Evolutionary conservation across 257 asterid genomes (phyloP), one percentile per base, ranked within the genome.

Genomic region (Capsicum baccatum): DNA sequence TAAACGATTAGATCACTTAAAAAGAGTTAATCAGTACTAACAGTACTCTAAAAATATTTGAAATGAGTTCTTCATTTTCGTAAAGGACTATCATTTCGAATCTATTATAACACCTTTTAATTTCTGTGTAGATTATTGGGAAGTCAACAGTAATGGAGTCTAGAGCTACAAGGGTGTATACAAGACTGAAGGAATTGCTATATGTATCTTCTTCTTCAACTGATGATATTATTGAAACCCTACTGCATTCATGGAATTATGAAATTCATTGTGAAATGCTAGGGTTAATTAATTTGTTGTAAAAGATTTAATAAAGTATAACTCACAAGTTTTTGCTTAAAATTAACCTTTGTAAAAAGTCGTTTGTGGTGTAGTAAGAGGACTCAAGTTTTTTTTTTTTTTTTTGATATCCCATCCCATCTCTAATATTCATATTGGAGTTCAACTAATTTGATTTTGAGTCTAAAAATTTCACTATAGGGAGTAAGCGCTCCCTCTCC

Each of bases 231-330:
- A 83, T 74, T 73, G 93, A 89, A 85, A 84, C 90, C 69, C 67
- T 85, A 37, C 56, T 81, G 6, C 50, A 59, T 52, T 78, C 83
- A 52, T 91, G 90, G 91, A 91, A 91, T 80, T 81, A 81, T n/a
- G 87, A 82, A 59, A 86, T 87, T 13, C 85, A 88, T 71, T 83
- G 89, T 8, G 68, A 86, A 78, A 26, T 81, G 21, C 81, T 88
- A 84, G 85, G 21, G 9, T 85, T 80, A 64, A 87, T 85, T 80
- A 64, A 87, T 8, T 69, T 69, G 78, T 37, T 37, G 7, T 68
- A 66, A 66, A 0, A 66, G 0, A 66, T 33, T 66, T 66, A 66
- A 0, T 33, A 66, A 10, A 13, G 6, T n/a, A 33, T 33, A 66
- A 66, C 73, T 26, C 71, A 26, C 2, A 1, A 21, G 44, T 39